These are phyloP conservation scores for Cystofilobasidium bisporidii DNA, from an alignment of 768 basidiomycete genomes.

Conservation along the genomic window DNA sequence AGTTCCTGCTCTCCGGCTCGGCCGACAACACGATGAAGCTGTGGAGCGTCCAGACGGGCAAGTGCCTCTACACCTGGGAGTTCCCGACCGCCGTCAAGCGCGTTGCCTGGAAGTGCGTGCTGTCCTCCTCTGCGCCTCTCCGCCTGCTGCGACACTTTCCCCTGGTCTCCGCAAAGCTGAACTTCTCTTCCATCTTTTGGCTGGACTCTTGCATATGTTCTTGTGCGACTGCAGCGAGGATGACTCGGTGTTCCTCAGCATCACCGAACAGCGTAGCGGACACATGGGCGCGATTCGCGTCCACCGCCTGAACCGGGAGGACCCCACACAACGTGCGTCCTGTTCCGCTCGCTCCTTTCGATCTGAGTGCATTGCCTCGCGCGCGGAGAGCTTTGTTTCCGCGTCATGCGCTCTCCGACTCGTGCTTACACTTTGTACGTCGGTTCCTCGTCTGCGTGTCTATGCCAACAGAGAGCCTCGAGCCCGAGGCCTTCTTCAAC, in stretches of 20 bases:
- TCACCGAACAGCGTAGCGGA: conserved; percentile 97
- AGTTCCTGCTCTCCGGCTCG: conserved; percentile 77
- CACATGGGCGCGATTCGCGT: conserved; percentile 81
- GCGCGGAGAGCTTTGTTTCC: no score
- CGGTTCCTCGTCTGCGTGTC: neutral
- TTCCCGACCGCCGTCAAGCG: conserved; percentile 97
- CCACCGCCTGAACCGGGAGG: conserved; percentile 75
- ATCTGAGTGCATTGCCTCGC: no score
- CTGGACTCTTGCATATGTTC: no score
- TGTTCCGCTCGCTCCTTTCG: neutral
- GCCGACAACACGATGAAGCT: conserved; percentile 88
- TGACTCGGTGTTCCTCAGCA: conserved; percentile 54
- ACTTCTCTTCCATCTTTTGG: no score
- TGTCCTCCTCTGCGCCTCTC: neutral
- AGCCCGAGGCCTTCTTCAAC: conserved; percentile 69
- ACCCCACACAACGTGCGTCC: conserved; percentile 67
- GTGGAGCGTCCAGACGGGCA: conserved; percentile 81
- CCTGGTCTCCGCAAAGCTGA: neutral
- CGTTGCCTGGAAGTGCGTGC: conserved; percentile 55
- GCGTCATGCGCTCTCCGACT: no score
- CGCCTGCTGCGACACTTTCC: neutral
- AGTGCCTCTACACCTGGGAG: conserved; percentile 91
- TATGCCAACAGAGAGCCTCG: conserved; percentile 57
- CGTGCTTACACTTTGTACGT: neutral
- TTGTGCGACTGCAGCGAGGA: conserved; percentile 27